Base-by-base conservation (phyloP, 164 flowering plant genomes). In the Dillenia suffruticosa region DNA sequence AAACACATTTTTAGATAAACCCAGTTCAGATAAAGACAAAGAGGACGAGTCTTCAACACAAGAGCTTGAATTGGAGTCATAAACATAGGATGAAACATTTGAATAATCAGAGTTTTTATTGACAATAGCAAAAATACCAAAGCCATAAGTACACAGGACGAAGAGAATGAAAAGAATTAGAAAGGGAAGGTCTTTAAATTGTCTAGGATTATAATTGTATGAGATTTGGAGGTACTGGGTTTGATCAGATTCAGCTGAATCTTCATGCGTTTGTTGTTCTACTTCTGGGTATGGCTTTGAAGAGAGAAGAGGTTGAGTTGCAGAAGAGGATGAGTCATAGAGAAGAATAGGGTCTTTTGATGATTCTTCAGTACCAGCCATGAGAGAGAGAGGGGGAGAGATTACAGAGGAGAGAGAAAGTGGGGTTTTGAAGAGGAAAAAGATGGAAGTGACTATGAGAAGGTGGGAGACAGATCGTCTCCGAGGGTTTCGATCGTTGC, bases 211-310 rank as follows among this genome's bases (percentile, higher is more conserved):
- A 51, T 76, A 56, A 67, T 89, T 88, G 88, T 80, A 94, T 51
- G 89, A 73, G 83, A 94, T 89, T 62, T 81, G 84, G 45, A 83
- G 84, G 87, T 67, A 90, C 50, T 82, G 85, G 57, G 81, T 69
- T 22, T 78, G 66, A 46, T 86, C 88, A 2, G 85, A 49, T 10
- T 79, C 82, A 32, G 63, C 57, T 4, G 58, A 59, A 10, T 74
- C 70, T 45, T 64, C 49, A 17, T 56, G 67, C 12, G 64, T 46
- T 43, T 74, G 72, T 44, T 64, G 64, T 8, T 44, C 57, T 3
- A 62, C 15, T 13, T 44, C 47, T 50, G 59, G 12, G 12, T 47
- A 49, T 50, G 66, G 43, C 32, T 66, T 55, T 5, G 61, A 19
- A 59, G 84, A 79, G 70, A 90, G 90, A 22, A 86, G 88, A 51